Base-by-base conservation (phyloP, 305 asterid species). In the Solanum hybrid region DNA sequence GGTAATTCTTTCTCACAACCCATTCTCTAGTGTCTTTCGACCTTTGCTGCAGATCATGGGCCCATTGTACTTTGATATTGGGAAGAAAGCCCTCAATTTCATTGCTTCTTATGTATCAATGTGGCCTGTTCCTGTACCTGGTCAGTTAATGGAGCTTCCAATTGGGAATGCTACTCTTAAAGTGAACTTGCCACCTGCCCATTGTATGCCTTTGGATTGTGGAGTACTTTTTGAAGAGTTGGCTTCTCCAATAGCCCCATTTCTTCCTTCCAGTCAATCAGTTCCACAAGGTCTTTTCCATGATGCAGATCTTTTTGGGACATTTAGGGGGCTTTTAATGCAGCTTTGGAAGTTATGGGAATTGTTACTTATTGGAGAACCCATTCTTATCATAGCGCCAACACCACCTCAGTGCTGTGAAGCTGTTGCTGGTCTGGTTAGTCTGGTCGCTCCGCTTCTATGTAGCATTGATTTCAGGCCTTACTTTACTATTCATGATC, bases 261-360 rank as follows among this genome's bases (percentile, higher is more conserved):
- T 95, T 86, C 99, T 97, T 31, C 99, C 99, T 79, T 94, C 98
- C 22, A 94, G 95, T 87, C 96, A 92, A 88, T 96, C 98, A 35
- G 89, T 94, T 60, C 99, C 99, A 31, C 98, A 96, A 88, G 98
- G 99, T 38, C 95, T 97, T 85, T 97, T 97, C 93, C 99, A 96
- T 29, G 99, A 97, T 90, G 95, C 99, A 2, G 99, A 97, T 96
- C 94, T 96, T 89, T 97, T 97, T 87, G 98, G 99, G 82, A 92
- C 94, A 46, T 97, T 95, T 81, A 94, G 98, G 34, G 97, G 98
- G 85, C 97, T 95, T 76, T 88, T 97, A 90, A 90, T 96, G 95
- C 99, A 97, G 94, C 97, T 97, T 69, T 97, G 99, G 99, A 95
- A 92, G 92, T 93, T 97, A 34, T 97, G 99, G 99, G 99, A 97